These are phyloP conservation scores for Agarophyton chilense DNA, from an alignment of 23 red algal species.

Conservation along the genomic window DNA sequence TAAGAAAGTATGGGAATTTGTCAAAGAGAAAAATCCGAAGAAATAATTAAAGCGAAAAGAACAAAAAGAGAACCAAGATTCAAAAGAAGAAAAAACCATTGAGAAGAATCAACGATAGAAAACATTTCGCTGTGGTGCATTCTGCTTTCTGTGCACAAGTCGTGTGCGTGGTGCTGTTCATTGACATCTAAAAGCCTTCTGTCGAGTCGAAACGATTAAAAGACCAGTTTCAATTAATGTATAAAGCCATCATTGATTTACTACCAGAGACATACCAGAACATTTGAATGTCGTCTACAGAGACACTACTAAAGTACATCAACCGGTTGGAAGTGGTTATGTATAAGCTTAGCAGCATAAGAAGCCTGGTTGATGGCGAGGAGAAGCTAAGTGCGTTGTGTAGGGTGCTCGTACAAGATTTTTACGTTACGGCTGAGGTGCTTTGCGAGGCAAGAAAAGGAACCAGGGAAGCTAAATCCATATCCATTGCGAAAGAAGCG, in stretches of 20 bases:
- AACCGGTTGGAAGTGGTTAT: neutral
- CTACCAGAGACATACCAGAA: neutral
- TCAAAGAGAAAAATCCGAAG: too few relatives aligned
- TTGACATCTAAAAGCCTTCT: neutral
- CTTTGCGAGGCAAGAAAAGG: neutral
- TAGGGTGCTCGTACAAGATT: neutral
- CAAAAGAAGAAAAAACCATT: too few relatives aligned
- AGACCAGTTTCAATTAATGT: neutral
- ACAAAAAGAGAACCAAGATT: too few relatives aligned
- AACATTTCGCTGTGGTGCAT: neutral
- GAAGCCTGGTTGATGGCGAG: neutral
- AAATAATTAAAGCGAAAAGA: too few relatives aligned
- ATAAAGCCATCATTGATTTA: neutral
- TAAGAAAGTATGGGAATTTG: too few relatives aligned
- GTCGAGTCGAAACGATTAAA: neutral
- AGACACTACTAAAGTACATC: constrained; percentile 22
- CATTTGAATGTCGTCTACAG: neutral
- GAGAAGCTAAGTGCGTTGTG: neutral
- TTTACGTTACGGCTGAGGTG: neutral
- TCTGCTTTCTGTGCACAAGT: neutral
- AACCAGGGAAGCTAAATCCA: neutral
- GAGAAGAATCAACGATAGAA: too few relatives aligned
- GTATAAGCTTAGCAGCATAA: neutral
- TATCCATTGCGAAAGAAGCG: too few relatives aligned
- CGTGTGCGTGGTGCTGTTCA: neutral